A percentile compares a stretch with the other conserved stretches of the same genome.
These are phyloP conservation scores for Pythium myriotylum DNA, from an alignment of 352 stramenopile genomes.

Conservation along the genomic window DNA sequence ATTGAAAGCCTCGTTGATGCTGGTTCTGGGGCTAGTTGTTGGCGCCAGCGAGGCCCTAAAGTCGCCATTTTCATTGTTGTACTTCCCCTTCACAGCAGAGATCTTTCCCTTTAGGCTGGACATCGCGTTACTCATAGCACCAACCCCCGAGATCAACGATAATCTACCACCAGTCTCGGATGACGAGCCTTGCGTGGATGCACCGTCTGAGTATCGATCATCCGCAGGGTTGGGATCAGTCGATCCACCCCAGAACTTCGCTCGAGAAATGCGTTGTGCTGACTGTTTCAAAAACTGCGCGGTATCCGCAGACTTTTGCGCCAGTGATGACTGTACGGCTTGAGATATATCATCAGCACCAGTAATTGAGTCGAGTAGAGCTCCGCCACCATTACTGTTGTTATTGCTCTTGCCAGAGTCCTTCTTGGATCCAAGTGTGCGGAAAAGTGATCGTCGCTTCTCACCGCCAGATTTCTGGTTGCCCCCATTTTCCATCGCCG, in stretches of 20 bases:
- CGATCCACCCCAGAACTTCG: slow-evolving; percentile 59
- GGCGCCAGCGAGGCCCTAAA: slow-evolving; percentile 22
- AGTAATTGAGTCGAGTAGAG: slow-evolving; percentile 36
- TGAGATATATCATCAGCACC: slow-evolving; percentile 38
- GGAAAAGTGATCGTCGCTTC: slow-evolving; percentile 62
- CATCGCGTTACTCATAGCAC: slow-evolving; percentile 59
- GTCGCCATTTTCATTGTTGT: slow-evolving; percentile 57
- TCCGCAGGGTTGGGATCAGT: slow-evolving; percentile 38
- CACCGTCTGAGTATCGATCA: slow-evolving; percentile 55
- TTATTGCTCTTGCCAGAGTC: slow-evolving; percentile 35
- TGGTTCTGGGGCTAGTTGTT: slow-evolving; percentile 10
- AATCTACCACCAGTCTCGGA: slow-evolving; percentile 47
- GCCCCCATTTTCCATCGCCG: slow-evolving; percentile 25
- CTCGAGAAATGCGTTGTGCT: slow-evolving; percentile 62
- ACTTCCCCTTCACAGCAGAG: slow-evolving; percentile 81
- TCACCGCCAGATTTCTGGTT: slow-evolving; percentile 41
- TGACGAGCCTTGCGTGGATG: slow-evolving; percentile 26
- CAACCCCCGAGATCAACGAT: slow-evolving; percentile 72
- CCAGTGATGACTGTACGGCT: slow-evolving; percentile 57
- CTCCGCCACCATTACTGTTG: slow-evolving; percentile 26
- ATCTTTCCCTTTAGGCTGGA: slow-evolving; percentile 73
- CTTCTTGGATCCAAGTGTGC: slow-evolving; percentile 80
- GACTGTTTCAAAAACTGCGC: slow-evolving; percentile 78
- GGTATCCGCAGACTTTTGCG: slow-evolving; percentile 76
- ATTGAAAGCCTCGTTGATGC: slow-evolving; percentile 61